Base-by-base conservation (phyloP, 129 eudicot genomes). In the Centella asiatica region DNA sequence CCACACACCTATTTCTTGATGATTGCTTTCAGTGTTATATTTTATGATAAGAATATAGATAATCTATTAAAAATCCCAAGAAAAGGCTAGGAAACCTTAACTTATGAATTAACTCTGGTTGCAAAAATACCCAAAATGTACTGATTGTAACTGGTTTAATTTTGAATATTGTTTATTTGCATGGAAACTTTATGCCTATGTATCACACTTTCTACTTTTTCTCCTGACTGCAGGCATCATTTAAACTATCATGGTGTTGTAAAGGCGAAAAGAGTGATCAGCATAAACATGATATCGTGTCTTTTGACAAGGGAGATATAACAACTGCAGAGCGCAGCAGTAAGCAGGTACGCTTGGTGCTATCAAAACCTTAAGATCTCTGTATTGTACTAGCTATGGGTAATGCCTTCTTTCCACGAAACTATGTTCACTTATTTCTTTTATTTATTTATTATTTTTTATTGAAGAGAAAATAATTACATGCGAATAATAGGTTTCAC, bases 291-390 rank as follows among this genome's bases (percentile, higher is more conserved):
- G 96, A 93, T 58, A 67, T 93, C 26, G 99, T 93, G 53, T 93
- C 96, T 44, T 93, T 93, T 78, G 99, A 84, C 53, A 87, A 81
- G 79, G 99, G 99, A 54, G 75, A 93, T 53, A 93, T 93, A 65
- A 76, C 89, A 36, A 85, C 95, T 39, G 94, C 99, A 48, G 95
- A 84, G 73, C 90, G 96, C 42, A 93, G 96, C 73, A 93, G 96
- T 72, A 93, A 87, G 72, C 96, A 93, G 99, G 99, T 87, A 74
- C 0, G 12, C 20, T 58, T 18, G 26, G 42, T 49, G 45, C 65
- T 55, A 57, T 29, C 34, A 31, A 15, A 56, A 56, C 34, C 3
- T 18, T 56, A n/a, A 32, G 27, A 25, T 19, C 32, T 29, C 20
- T 56, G 24, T n/a, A n/a, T n/a, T n/a, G n/a, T n/a, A n/a, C n/a